A percentile compares a stretch with the other conserved stretches of the same genome.
Evolutionary conservation across 176 grass and related monocot genomes (phyloP).

Genomic region (Poa annua): DNA sequence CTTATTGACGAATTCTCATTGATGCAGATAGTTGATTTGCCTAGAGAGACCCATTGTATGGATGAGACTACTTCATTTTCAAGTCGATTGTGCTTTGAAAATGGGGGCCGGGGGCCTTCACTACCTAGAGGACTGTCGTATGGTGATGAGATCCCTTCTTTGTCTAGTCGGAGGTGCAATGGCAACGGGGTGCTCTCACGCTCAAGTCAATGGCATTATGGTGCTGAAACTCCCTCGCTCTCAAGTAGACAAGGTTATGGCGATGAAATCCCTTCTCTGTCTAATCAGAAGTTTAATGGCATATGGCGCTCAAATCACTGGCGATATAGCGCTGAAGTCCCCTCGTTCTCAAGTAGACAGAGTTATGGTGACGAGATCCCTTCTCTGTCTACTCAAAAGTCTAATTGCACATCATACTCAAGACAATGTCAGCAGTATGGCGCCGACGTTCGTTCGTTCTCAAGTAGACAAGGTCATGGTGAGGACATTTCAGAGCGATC

Average conservation of each 20-base stretch:
- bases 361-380: slow-evolving; percentile 39
- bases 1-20: slow-evolving; percentile 27
- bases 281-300: slow-evolving; percentile 25
- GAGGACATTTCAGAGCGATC: slow-evolving; percentile 41
- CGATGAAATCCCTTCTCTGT: slow-evolving; percentile 50
- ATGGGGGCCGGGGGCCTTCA: slow-evolving; percentile 17
- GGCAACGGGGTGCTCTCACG: neutral
- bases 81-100: slow-evolving; percentile 40
- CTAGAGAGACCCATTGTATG: slow-evolving; percentile 3
- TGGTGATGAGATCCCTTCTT: slow-evolving; percentile 56
- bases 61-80: slow-evolving; percentile 38
- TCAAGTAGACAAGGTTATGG: slow-evolving; percentile 46
- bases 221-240: slow-evolving; percentile 29
- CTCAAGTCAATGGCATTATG: slow-evolving; percentile 21
- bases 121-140: slow-evolving; percentile 38
- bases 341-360: slow-evolving; percentile 36
- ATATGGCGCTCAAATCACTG: slow-evolving; percentile 24
- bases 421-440: neutral
- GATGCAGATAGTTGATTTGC: slow-evolving; percentile 35
- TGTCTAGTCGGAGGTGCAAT: slow-evolving; percentile 2
- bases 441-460: neutral
- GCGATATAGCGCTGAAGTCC: slow-evolving; percentile 30
- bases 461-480: neutral
- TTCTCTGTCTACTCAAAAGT: neutral
- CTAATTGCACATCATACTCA: neutral